Base-by-base conservation (phyloP, 768 basidiomycete genomes). In the Lentinula edodes region DNA sequence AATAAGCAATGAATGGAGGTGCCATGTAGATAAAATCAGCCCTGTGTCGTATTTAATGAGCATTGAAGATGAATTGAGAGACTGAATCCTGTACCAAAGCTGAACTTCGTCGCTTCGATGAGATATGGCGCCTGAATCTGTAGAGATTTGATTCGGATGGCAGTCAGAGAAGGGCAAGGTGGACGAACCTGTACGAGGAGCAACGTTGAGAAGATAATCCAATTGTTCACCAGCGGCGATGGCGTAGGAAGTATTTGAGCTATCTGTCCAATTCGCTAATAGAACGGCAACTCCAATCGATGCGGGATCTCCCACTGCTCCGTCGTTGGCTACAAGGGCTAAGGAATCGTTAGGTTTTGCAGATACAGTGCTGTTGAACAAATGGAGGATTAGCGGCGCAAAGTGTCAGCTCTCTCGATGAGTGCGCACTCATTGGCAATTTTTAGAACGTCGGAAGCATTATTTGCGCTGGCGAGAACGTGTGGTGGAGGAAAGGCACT, bases 271-370 rank as follows among this genome's bases (percentile, higher is more conserved):
- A 64, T 84, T 82, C n/a, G 83, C 82, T 13, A 84, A 70, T 39
- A 92, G 76, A 23, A 91, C 84, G 0, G 87, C 80, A 36, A 89
- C 79, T 2, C 90, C 91, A n/a, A 89, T 80, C 51, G 85, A 87
- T 0, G 92, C 84, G 0, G 93, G 93, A 68, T 96, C 94, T 0
- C 78, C 86, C 16, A 60, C 59, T 32, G 83, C 80, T 35, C 80
- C 80, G 57, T 83, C 74, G 20, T 76, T 73, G 20, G 75, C 69
- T 15, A 82, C 71, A 28, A 88, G 70, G 8, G 82, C 67, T 34
- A 77, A 65, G 15, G 76, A 72, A 42, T 73, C 62, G 12, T 74
- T 66, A 9, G 74, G 71, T 58, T 77, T 80, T 43, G 63, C 64
- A 6, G 66, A 61, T 16, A 84, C 76, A 36, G 73, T 71, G 28